Conservation (phyloP, 768 basidiomycete species). For the Lentinus tigrinus region DNA sequence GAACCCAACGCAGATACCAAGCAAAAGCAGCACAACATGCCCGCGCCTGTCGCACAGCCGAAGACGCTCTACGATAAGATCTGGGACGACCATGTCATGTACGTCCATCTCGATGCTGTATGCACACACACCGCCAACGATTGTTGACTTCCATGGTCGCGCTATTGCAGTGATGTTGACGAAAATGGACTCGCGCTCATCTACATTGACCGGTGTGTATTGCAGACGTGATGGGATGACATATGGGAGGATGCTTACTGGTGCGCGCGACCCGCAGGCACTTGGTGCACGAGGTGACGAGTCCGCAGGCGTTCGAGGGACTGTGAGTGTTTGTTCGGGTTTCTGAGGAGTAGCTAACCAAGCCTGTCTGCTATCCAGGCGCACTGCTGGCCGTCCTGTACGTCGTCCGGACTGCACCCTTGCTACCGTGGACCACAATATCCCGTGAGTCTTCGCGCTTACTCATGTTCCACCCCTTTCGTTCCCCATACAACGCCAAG, state of each 20-base stretch:
- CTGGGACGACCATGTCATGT: constrained; percentile 97
- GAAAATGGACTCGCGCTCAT: constrained; percentile 78
- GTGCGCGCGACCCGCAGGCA: constrained; percentile 35
- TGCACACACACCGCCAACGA: background rate
- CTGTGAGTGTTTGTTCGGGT: constrained; percentile 33
- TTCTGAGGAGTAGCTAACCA: background rate
- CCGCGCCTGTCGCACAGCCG: constrained; percentile 55
- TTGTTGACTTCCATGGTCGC: background rate
- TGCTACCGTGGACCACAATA: constrained; percentile 60
- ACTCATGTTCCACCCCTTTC: background rate
- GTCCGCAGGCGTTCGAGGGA: constrained; percentile 62
- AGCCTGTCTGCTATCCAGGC: constrained; percentile 24
- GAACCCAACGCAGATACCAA: background rate
- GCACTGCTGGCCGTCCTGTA: constrained; percentile 53
- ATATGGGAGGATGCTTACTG: constrained; percentile 3
- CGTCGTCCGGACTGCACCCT: constrained; percentile 65
- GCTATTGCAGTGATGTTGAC: constrained; percentile 54
- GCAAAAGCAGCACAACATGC: constrained; percentile 39
- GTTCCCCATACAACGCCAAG: too few relatives aligned
- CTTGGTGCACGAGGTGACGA: constrained; percentile 64
- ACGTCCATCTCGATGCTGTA: constrained; percentile 28
- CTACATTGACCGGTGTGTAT: constrained; percentile 56
- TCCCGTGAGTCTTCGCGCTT: constrained; percentile 42
- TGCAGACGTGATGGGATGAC: background rate
- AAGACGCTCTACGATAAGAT: constrained; percentile 98